phyloP scores from a whole-genome alignment of 73 alveolate species.

The Paramecium primaurelia region DNA sequence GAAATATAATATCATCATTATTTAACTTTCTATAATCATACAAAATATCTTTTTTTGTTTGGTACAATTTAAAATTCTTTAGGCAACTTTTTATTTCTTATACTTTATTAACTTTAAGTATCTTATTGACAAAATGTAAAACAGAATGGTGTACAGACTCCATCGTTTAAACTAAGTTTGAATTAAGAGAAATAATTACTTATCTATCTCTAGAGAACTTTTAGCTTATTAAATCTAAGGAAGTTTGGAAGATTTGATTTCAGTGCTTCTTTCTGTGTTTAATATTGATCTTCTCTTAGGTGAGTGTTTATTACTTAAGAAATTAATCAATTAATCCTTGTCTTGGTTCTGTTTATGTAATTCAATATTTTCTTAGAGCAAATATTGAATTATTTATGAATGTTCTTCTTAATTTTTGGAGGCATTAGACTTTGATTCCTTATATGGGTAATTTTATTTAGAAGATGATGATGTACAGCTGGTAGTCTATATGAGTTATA shows the following conservation, averaged over 20 bases:
- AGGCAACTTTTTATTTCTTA: not conserved
- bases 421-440: not conserved
- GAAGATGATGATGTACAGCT: not conserved
- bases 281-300: not conserved
- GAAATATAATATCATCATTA: not conserved
- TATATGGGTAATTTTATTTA: not conserved
- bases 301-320: not conserved
- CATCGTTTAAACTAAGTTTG: not conserved
- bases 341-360: not conserved
- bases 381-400: not conserved
- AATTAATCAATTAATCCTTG: not conserved
- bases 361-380: not conserved
- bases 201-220: not conserved
- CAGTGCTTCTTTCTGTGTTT: not conserved
- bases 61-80: conserved; percentile 13
- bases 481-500: not conserved
- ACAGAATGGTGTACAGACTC: not conserved
- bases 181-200: not conserved
- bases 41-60: not conserved
- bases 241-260: not conserved
- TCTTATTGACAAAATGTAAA: not conserved
- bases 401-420: not conserved
- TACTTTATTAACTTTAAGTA: not conserved
- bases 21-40: not conserved
- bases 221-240: not conserved